Evolutionary conservation across 2,329 filamentous ascomycete species (phyloP).

Genomic region (Colletotrichum endophyticum): DNA sequence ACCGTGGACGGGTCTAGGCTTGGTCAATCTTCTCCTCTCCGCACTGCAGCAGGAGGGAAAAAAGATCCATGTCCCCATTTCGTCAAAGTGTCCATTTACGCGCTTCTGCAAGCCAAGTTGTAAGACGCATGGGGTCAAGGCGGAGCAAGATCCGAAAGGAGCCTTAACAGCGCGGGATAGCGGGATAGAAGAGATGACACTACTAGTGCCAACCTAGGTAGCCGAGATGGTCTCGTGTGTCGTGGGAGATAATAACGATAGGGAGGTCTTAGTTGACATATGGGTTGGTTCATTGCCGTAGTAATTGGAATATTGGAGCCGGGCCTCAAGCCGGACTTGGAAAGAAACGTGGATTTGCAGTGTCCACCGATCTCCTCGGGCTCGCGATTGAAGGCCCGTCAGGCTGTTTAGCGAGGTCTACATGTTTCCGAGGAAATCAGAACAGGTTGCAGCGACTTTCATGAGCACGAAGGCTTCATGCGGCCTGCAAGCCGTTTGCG

Average conservation of each 20-base stretch:
- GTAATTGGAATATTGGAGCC: constrained; percentile 7
- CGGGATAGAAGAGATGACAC: constrained; percentile 12
- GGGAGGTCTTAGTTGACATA: neutral
- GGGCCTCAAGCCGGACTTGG: neutral
- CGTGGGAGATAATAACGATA: neutral
- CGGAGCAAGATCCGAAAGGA: neutral
- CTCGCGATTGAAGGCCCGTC: neutral
- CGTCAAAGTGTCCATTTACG: neutral
- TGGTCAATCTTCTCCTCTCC: constrained; percentile 2
- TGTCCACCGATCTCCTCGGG: neutral
- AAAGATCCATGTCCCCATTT: neutral
- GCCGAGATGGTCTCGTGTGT: neutral
- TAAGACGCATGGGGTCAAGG: neutral
- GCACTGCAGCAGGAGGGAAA: neutral
- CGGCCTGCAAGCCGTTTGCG: neutral
- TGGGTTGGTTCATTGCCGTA: neutral
- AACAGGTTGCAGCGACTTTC: neutral
- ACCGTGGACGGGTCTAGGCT: constrained; percentile 5
- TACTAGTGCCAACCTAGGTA: neutral
- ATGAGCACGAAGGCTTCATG: neutral
- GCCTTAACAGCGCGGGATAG: neutral
- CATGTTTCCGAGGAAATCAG: neutral
- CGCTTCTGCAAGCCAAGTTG: neutral
- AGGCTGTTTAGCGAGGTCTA: neutral
- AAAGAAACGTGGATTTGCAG: neutral